These are phyloP conservation scores for Scedosporium boydii DNA, from an alignment of 2,329 filamentous ascomycete genomes.

Conservation along the genomic window DNA sequence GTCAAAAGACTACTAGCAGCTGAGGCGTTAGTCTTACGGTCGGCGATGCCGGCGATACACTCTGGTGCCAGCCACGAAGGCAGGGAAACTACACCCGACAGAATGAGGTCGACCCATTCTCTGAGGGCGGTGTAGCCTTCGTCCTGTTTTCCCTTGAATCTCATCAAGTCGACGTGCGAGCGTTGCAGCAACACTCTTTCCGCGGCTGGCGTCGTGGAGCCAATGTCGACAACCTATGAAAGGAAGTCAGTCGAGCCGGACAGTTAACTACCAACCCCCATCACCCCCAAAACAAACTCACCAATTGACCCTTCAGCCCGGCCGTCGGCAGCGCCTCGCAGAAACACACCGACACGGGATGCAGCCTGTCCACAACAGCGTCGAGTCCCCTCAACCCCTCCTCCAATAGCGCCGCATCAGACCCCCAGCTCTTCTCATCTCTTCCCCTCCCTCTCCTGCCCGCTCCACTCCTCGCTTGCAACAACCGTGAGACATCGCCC, in stretches of 20 bases:
- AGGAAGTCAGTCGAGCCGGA: neutral
- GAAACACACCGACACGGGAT: constrained; percentile 4
- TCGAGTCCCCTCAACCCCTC: neutral
- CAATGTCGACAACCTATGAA: constrained; percentile 2
- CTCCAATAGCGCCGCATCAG: neutral
- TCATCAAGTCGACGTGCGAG: constrained; percentile 4
- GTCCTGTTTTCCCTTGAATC: neutral
- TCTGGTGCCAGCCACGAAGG: neutral
- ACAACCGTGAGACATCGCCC: neutral
- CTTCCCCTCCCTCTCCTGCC: neutral
- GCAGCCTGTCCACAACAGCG: neutral
- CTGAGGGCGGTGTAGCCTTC: constrained; percentile 1
- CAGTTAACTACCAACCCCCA: neutral
- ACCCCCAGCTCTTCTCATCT: neutral
- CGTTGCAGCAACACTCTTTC: neutral
- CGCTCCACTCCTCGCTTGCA: neutral
- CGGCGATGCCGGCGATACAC: neutral
- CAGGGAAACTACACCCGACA: neutral
- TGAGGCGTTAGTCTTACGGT: neutral
- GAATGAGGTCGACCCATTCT: neutral
- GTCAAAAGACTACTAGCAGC: neutral
- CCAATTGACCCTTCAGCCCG: neutral
- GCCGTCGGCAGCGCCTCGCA: constrained; percentile 2
- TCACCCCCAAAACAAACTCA: neutral
- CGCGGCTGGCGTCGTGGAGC: neutral